phyloP scores from a whole-genome alignment of 495 filamentous ascomycete species.

The Ramalina intermedia region DNA sequence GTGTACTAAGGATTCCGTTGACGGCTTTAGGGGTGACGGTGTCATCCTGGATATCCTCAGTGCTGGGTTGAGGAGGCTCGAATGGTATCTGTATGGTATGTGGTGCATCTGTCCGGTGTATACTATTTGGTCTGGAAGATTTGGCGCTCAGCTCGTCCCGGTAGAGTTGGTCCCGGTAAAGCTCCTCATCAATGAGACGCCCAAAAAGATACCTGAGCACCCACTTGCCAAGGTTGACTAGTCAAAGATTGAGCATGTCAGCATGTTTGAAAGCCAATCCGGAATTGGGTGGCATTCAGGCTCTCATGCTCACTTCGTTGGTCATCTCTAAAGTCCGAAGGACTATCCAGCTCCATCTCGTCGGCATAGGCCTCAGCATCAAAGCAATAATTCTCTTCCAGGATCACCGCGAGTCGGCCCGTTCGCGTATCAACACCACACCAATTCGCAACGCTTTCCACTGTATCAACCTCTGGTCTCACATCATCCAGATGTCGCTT shows the following conservation, averaged over 20 bases:
- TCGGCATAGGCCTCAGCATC: slow-evolving; percentile 97
- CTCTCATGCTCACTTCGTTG: slow-evolving; percentile 61
- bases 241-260: background rate
- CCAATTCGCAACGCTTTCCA: slow-evolving; percentile 84
- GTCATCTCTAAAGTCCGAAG: slow-evolving; percentile 73
- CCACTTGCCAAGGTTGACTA: slow-evolving; percentile 97
- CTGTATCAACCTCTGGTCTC: slow-evolving; percentile 70
- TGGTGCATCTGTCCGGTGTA: slow-evolving; percentile 41
- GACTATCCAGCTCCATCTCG: slow-evolving; percentile 57
- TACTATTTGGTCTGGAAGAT: slow-evolving; percentile 39
- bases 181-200: slow-evolving; percentile 78
- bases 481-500: slow-evolving; percentile 91
- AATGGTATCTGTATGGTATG: slow-evolving; percentile 53
- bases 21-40: slow-evolving; percentile 49
- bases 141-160: slow-evolving; percentile 49
- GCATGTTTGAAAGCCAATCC: background rate
- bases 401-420: slow-evolving; percentile 72
- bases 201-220: slow-evolving; percentile 85
- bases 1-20: slow-evolving; percentile 44
- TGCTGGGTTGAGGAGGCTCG: slow-evolving; percentile 26
- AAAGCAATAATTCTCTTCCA: slow-evolving; percentile 93
- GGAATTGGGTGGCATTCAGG: background rate
- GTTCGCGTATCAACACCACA: slow-evolving; percentile 89
- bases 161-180: slow-evolving; percentile 60
- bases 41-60: slow-evolving; percentile 40